These are phyloP conservation scores for Aurifilum marmelostoma DNA, from an alignment of 2,329 filamentous ascomycete species.

Conservation along the genomic window DNA sequence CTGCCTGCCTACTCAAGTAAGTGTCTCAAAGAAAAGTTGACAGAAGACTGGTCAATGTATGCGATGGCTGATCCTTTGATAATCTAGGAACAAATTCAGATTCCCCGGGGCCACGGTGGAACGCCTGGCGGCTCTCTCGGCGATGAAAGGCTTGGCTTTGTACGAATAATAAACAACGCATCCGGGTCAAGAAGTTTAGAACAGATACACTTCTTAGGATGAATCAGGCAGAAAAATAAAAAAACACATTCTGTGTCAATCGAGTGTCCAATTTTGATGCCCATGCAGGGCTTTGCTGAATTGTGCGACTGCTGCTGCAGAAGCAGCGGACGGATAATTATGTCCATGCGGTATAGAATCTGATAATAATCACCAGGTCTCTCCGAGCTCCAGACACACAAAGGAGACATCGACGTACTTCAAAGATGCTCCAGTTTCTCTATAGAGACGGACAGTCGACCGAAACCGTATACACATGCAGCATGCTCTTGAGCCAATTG, in stretches of 20 bases:
- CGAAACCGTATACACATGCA: not conserved
- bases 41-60: not conserved
- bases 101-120: not conserved
- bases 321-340: not conserved
- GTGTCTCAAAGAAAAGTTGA: not conserved
- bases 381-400: too few relatives aligned
- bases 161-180: not conserved
- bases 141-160: not conserved
- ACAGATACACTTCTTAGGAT: not conserved
- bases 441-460: not conserved
- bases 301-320: not conserved
- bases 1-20: not conserved
- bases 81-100: not conserved
- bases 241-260: not conserved
- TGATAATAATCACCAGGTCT: not conserved
- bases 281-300: not conserved
- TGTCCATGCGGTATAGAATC: too few relatives aligned
- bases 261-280: not conserved
- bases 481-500: not conserved
- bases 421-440: too few relatives aligned
- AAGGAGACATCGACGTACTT: too few relatives aligned
- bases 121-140: not conserved
- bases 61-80: not conserved
- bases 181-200: not conserved
- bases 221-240: too few relatives aligned